Conservation (phyloP, 2,329 filamentous ascomycete species). For the Epichloe gansuensis region DNA sequence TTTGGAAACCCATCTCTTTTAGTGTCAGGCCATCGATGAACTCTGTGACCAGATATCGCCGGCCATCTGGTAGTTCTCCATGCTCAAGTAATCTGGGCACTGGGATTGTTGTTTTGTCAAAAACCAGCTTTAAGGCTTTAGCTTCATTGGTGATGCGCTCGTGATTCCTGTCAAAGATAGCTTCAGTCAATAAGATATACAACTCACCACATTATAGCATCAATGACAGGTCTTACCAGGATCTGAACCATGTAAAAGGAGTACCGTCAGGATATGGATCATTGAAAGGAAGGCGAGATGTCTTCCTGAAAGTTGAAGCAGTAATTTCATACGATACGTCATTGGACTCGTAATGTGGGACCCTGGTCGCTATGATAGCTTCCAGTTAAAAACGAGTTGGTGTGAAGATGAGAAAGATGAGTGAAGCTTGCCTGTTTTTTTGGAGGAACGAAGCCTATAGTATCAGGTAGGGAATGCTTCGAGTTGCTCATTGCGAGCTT, state of each 20-base stretch:
- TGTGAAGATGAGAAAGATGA: neutral
- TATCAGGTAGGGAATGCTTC: too few species aligned
- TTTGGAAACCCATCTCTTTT: neutral
- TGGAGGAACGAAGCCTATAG: too few species aligned
- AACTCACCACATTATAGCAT: neutral
- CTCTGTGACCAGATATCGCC: conserved; percentile 6
- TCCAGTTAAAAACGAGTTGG: neutral
- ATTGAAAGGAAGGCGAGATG: neutral
- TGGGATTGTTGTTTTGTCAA: conserved; percentile 7
- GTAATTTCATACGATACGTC: neutral
- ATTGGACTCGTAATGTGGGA: neutral
- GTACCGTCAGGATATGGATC: neutral
- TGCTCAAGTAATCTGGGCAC: conserved; percentile 6
- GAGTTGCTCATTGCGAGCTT: too few species aligned
- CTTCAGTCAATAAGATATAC: neutral
- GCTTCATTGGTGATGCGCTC: conserved; percentile 9
- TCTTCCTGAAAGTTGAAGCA: neutral
- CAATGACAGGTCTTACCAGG: neutral
- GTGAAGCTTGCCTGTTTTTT: neutral
- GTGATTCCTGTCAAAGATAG: neutral
- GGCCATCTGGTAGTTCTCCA: conserved; percentile 5
- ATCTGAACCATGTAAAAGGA: neutral
- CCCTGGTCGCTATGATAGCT: neutral
- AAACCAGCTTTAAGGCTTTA: conserved; percentile 4
- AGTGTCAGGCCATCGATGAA: conserved; percentile 2